phyloP scores from a whole-genome alignment of 148 eudicot species.

The Drosera capensis region DNA sequence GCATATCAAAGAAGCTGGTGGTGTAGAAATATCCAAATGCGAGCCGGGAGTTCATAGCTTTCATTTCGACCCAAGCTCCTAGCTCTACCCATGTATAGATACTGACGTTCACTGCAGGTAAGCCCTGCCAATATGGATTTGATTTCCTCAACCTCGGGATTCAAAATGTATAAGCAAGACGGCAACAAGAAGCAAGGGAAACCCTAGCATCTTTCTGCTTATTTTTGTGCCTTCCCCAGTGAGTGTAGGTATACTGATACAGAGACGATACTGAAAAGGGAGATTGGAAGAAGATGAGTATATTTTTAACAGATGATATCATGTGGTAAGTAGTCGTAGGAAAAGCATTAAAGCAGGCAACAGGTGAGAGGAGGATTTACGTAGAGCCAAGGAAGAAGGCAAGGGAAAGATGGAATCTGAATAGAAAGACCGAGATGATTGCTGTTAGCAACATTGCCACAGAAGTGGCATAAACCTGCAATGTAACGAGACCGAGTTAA shows the following conservation, averaged over 20 bases:
- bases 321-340: neutral
- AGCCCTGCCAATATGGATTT: no score
- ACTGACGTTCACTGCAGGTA: no score
- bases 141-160: no score
- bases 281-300: neutral
- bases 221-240: constrained; percentile 45
- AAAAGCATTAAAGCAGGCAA: neutral
- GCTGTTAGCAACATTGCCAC: constrained; percentile 97
- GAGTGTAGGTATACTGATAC: constrained; percentile 75
- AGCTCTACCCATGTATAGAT: no score
- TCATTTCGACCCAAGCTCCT: no score
- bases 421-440: constrained; percentile 75
- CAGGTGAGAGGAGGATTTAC: constrained; percentile 29
- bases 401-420: constrained; percentile 80
- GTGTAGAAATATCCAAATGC: no score
- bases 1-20: no score
- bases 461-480: constrained; percentile 93
- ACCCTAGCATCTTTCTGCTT: no score
- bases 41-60: no score
- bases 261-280: constrained; percentile 55
- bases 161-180: no score
- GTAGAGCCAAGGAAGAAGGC: constrained; percentile 92
- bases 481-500: no score
- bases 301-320: neutral
- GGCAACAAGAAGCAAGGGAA: no score